Evolutionary conservation across 768 basidiomycete genomes (phyloP), one percentile per base, ranked within the genome.

Genomic region (Hygrophoropsis aurantiaca): DNA sequence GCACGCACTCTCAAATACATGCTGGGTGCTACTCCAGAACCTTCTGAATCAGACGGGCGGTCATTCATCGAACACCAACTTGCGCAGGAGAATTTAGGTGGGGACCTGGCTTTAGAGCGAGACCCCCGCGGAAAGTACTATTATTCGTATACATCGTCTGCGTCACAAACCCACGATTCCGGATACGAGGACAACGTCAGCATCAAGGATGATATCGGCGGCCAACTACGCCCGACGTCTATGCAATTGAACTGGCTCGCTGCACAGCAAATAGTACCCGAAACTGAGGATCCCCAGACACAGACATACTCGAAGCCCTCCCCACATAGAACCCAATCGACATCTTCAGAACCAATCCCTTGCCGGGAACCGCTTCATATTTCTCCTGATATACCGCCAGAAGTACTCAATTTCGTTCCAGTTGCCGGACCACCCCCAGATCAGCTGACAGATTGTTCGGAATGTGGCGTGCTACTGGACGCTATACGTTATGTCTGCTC

Each of bases 401-500:
- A 86, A 47, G 69, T 81, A 1, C 70, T 84, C 11, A 79, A 77
- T 32, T 78, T 72, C 47, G 64, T 79, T 20, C 71, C 72, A 2
- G 69, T 75, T 3, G 58, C 68, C 18, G 70, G 69, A 1, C 78
- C 85, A 18, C 79, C 85, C 8, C 72, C 77, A 4, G 78, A 80
- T 20, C 74, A 76, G 38, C 77, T 89, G 15, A 91, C 92, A 1
- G 79, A 82, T 40, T 97, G 94, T 65, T 93, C 91, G 1, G 80
- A 81, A 38, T 97, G 94, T 56, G 87, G 86, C 11, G 64, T 74
- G 0, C 58, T 82, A 5, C 71, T 97, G 16, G 86, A 91, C 42
- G 77, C 81, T n/a, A 82, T 95, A 62, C 84, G 90, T 38, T 97
- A 97, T 63, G 85, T 94, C 11, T 97, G 94, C 59, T 77, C 85